Evolutionary conservation across 768 basidiomycete species (phyloP).

Genomic region (Psilocybe subaeruginosa): DNA sequence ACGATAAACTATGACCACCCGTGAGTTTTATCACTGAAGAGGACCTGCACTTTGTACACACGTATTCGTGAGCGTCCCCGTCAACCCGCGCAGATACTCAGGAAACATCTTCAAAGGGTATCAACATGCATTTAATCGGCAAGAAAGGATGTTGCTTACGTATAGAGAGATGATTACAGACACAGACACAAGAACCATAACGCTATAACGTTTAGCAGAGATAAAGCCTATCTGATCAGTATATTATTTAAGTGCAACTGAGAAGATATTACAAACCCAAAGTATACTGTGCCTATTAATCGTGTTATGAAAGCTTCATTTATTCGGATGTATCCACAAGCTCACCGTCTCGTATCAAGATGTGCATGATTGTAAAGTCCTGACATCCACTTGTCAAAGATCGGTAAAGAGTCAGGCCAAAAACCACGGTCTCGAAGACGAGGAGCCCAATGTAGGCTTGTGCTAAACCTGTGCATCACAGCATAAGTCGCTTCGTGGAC

Average conservation of each 20-base stretch:
- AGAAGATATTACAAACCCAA: not conserved
- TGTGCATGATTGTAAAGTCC: not conserved
- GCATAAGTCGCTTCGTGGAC: not conserved
- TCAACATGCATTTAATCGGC: not conserved
- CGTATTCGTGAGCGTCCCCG: not conserved
- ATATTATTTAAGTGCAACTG: not conserved
- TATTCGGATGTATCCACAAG: not conserved
- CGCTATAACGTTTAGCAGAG: not conserved
- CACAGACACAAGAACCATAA: constrained; percentile 4
- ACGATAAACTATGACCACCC: not conserved
- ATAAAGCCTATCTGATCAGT: not conserved
- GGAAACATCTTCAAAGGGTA: not conserved
- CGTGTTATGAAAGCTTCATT: not conserved
- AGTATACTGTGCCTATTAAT: constrained; percentile 5
- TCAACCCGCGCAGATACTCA: not conserved
- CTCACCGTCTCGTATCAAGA: constrained; percentile 9
- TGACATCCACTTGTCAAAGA: not conserved
- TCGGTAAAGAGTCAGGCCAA: constrained; percentile 24
- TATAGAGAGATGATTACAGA: constrained; percentile 1
- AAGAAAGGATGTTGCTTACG: not conserved
- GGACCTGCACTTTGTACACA: not conserved
- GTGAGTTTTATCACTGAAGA: not conserved
- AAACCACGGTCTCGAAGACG: constrained; percentile 23
- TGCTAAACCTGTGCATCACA: constrained; percentile 8
- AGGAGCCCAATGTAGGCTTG: constrained; percentile 20